Evolutionary conservation across 73 alveolate species (phyloP).

Genomic region (Paramecium caudatum): DNA sequence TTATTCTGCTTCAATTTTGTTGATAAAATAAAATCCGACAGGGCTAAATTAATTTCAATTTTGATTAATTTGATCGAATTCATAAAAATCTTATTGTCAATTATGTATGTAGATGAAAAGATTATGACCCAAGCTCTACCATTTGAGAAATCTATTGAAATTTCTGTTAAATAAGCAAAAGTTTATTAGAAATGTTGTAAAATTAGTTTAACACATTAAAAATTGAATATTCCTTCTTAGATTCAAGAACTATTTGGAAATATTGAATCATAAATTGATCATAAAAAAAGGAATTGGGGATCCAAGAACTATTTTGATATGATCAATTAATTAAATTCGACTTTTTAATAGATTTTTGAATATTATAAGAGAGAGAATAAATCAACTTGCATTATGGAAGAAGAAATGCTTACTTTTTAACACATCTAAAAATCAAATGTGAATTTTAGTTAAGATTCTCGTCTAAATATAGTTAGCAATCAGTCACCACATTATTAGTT

Average conservation of each 20-base stretch:
- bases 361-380: not conserved
- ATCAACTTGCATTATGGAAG: not conserved
- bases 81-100: not conserved
- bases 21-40: not conserved
- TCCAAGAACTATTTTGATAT: conserved; percentile 19
- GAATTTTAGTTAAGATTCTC: not conserved
- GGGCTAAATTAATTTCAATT: conserved; percentile 15
- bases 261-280: not conserved
- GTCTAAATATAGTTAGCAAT: not conserved
- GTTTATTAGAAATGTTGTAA: not conserved
- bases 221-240: not conserved
- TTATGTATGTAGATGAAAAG: conserved; percentile 1
- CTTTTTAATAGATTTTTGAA: conserved; percentile 4
- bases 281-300: conserved; percentile 54
- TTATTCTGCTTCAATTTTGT: not conserved
- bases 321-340: conserved; percentile 2
- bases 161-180: not conserved
- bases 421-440: conserved; percentile 7
- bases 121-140: not conserved
- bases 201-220: conserved; percentile 18
- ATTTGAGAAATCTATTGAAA: not conserved
- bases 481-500: not conserved
- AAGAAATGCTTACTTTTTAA: not conserved
- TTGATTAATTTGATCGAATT: conserved; percentile 2
- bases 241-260: not conserved